Conservation (phyloP, 768 basidiomycete species). For the Lactarius psammicola region DNA sequence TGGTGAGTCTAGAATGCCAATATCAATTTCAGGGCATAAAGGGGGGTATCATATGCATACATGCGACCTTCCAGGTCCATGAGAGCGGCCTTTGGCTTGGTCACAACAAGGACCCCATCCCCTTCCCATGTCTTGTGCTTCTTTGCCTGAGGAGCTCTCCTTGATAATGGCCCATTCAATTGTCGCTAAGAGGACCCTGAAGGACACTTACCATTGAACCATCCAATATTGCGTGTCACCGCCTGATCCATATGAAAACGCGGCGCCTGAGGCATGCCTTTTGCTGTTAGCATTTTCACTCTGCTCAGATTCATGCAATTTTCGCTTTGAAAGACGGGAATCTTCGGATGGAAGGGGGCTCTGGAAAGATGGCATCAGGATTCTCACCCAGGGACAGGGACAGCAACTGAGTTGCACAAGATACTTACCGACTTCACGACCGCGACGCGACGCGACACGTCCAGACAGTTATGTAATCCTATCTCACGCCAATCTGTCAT, state of each 20-base stretch:
- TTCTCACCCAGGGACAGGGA: not conserved
- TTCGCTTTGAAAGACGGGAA: conserved; percentile 30
- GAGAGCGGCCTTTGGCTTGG: conserved; percentile 44
- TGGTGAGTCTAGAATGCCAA: conserved; percentile 44
- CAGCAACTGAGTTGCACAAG: not conserved
- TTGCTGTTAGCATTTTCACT: conserved; percentile 25
- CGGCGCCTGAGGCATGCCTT: conserved; percentile 28
- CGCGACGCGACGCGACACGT: conserved; percentile 26
- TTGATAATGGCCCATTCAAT: conserved; percentile 31
- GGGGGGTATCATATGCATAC: conserved; percentile 41
- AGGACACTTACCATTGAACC: conserved; percentile 62
- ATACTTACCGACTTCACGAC: not conserved
- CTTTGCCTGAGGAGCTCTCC: conserved; percentile 67
- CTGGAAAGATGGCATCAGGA: conserved; percentile 25
- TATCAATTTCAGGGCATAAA: conserved; percentile 1
- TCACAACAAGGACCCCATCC: conserved; percentile 63
- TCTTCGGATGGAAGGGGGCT: conserved; percentile 12
- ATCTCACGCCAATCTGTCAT: not conserved
- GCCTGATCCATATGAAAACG: conserved; percentile 17
- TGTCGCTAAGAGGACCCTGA: not conserved
- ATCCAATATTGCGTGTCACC: conserved; percentile 59
- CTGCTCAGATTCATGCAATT: conserved; percentile 27
- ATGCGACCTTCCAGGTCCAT: conserved; percentile 63
- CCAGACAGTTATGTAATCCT: conserved; percentile 3
- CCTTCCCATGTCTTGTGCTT: conserved; percentile 94